Evolutionary conservation across 1,284 basidiomycete species (phyloP), one percentile per base, ranked within the genome.

Genomic region (Rhodotorula sp.): DNA sequence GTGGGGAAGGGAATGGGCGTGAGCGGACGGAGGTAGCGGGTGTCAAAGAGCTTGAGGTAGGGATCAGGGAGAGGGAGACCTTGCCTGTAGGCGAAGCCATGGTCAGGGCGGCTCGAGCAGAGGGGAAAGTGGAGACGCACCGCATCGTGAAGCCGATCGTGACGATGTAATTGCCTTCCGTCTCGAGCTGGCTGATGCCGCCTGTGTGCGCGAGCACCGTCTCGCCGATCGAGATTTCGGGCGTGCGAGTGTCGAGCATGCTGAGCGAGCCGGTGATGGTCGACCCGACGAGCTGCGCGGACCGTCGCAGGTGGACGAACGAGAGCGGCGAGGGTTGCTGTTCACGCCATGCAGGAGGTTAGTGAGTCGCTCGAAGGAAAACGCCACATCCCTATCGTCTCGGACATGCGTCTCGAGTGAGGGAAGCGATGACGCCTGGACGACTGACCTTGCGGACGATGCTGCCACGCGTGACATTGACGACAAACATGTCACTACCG

Each of bases 21-120:
- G 39, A 90, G 86, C 4, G 91, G 85, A 48, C 89, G 88, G 83
- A 97, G 87, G 54, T 86, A 90, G 41, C 96, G 89, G 37, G 94
- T 80, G 81, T 99, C 96, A 80, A 92, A 97, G 19, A 97, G 86
- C 82, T 97, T 96, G 76, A 99, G 91, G 37, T 97, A 84, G 3
- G 94, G 91, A 81, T 98, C 96, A 0, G 92, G 90, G 63, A 91
- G 87, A 1, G 95, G 93, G 58, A 91, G 90, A 32, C 91, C 90
- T 81, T 92, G 92, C 80, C 92, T 94, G 78, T 19, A 59, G 41
- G n/a, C n/a, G 34, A 21, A 21, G 4, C 8, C 32, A 13, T 3
- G 7, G 48, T 19, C 32, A 64, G 32, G 64, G 44, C 15, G 27
- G 21, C 12, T 8, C 9, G 44, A 25, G 29, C 37, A 27, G 17